Conservation (phyloP, 805 yeast species). For the Ogataea allantospora region DNA sequence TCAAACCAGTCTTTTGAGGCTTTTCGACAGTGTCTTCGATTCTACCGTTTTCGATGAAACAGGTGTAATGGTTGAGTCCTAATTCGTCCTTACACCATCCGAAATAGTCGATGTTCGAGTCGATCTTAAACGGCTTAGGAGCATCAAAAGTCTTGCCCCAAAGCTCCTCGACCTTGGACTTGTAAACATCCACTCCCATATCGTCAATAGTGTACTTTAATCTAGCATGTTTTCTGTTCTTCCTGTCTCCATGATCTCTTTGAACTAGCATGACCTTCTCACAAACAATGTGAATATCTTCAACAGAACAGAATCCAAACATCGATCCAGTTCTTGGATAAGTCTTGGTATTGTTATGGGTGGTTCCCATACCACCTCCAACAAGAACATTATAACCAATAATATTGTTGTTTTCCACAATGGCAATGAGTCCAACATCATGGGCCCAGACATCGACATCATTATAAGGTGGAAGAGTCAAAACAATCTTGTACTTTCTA, state of each 20-base stretch:
- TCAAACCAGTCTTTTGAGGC: slow-evolving; percentile 86
- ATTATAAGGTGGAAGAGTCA: slow-evolving; percentile 93
- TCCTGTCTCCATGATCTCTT: slow-evolving; percentile 92
- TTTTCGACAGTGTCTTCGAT: slow-evolving; percentile 88
- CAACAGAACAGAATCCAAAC: slow-evolving; percentile 72
- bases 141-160: slow-evolving; percentile 75
- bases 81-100: slow-evolving; percentile 91
- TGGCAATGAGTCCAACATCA: slow-evolving; percentile 90
- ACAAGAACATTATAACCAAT: slow-evolving; percentile 84
- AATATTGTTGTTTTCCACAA: slow-evolving; percentile 65
- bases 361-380: slow-evolving; percentile 99
- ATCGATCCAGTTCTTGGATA: slow-evolving; percentile 92
- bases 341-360: slow-evolving; percentile 94
- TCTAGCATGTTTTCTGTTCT: slow-evolving; percentile 96
- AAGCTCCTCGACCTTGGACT: slow-evolving; percentile 74
- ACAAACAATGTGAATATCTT: slow-evolving; percentile 72
- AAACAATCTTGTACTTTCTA: slow-evolving; percentile 92
- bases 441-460: slow-evolving; percentile 97
- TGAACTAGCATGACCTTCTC: slow-evolving; percentile 92
- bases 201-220: slow-evolving; percentile 95
- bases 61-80: slow-evolving; percentile 85
- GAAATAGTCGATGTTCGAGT: slow-evolving; percentile 84
- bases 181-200: slow-evolving; percentile 83
- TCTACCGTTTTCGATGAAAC: slow-evolving; percentile 95
- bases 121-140: slow-evolving; percentile 71